These are phyloP conservation scores for Gonium pectorale DNA, from an alignment of 139 green algal species.

Conservation along the genomic window DNA sequence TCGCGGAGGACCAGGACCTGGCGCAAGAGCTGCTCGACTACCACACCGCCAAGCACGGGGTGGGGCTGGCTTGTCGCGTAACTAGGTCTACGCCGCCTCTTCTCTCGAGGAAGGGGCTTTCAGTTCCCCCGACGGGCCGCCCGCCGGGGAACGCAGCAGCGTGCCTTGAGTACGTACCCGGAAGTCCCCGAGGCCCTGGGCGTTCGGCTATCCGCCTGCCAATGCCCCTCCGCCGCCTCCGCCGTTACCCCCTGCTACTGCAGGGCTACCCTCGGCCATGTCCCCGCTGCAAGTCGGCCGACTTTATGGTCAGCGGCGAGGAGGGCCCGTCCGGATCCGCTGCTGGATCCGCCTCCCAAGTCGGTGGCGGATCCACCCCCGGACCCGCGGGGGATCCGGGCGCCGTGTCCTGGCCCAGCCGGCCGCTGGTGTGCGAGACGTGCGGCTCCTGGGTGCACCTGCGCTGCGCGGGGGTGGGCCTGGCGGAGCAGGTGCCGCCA, in stretches of 20 bases:
- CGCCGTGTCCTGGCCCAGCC: conserved; percentile 13
- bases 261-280: conserved; percentile 37
- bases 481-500: conserved; percentile 27
- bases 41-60: conserved; percentile 29
- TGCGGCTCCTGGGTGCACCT: conserved; percentile 30
- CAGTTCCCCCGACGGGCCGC: too few relatives aligned
- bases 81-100: too few relatives aligned
- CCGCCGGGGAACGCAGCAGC: too few relatives aligned
- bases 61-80: too few relatives aligned
- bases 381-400: too few relatives aligned
- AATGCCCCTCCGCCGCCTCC: too few relatives aligned
- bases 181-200: too few relatives aligned
- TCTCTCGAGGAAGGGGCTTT: too few relatives aligned
- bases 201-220: too few relatives aligned
- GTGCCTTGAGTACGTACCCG: too few relatives aligned
- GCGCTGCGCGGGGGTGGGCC: conserved; percentile 12
- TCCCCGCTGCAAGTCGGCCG: neutral
- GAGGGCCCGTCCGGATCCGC: neutral
- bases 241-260: too few relatives aligned
- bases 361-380: too few relatives aligned
- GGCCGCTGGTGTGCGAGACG: conserved; percentile 32
- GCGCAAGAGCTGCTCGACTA: conserved; percentile 34
- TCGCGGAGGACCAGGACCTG: conserved; percentile 1
- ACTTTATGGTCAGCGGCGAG: conserved; percentile 3
- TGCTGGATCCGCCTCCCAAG: neutral